phyloP scores from a whole-genome alignment of 345 rosid genomes.

The Moringa oleifera region DNA sequence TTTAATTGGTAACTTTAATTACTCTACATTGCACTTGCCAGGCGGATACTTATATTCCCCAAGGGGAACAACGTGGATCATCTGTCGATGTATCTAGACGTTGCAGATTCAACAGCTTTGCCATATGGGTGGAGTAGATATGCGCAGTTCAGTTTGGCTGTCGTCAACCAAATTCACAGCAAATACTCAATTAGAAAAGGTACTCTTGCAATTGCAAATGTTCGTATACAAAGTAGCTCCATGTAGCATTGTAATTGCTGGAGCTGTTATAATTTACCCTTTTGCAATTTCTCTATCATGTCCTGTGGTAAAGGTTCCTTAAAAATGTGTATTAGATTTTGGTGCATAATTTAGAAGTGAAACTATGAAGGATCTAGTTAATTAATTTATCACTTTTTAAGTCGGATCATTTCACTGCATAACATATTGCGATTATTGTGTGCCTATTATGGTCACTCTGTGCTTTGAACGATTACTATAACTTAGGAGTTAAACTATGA shows the following conservation, averaged over 20 bases:
- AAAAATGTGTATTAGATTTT: too few species aligned
- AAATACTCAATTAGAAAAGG: slow-evolving; percentile 34
- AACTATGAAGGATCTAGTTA: too few species aligned
- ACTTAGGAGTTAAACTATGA: too few species aligned
- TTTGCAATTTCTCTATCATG: not conserved
- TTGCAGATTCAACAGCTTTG: slow-evolving; percentile 37
- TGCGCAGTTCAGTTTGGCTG: slow-evolving; percentile 33
- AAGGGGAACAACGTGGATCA: slow-evolving; percentile 41
- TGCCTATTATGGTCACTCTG: too few species aligned
- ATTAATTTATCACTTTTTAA: not conserved
- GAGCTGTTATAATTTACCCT: not conserved
- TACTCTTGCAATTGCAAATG: slow-evolving; percentile 1
- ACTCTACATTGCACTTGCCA: slow-evolving; percentile 7
- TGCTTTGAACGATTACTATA: too few species aligned
- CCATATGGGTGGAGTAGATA: slow-evolving; percentile 49
- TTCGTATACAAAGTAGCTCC: not conserved
- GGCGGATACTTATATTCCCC: slow-evolving; percentile 45
- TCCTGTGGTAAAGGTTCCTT: not conserved
- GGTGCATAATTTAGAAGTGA: too few species aligned
- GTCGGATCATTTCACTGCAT: not conserved
- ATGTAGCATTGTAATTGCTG: not conserved
- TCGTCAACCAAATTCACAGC: slow-evolving; percentile 33
- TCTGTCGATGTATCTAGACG: slow-evolving; percentile 37
- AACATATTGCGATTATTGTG: too few species aligned
- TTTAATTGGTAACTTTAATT: slow-evolving; percentile 1